Evolutionary conservation across 2,329 filamentous ascomycete species (phyloP).

Genomic region (Botryotinia narcissicola): DNA sequence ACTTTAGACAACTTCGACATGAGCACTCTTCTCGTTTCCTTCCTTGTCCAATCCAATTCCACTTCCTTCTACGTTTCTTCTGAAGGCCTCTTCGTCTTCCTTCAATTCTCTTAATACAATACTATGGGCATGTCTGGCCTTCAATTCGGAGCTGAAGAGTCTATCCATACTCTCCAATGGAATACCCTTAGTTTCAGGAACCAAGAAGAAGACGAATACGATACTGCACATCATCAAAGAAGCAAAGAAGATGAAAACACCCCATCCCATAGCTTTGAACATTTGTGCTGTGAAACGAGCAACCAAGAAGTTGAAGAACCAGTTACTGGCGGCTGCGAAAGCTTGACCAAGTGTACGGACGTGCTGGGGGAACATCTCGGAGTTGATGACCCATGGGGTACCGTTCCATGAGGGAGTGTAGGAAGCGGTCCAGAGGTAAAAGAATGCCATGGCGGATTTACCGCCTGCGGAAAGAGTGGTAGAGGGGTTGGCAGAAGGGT

Average conservation of each 20-base stretch:
- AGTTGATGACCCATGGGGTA: constrained; percentile 34
- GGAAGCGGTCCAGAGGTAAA: constrained; percentile 66
- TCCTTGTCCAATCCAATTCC: constrained; percentile 23
- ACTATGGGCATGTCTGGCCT: constrained; percentile 30
- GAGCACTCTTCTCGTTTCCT: constrained; percentile 26
- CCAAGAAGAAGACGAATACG: constrained; percentile 59
- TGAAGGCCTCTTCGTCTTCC: constrained; percentile 31
- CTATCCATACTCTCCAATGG: constrained; percentile 64
- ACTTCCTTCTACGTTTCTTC: constrained; percentile 18
- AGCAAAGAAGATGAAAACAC: constrained; percentile 69
- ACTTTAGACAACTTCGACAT: constrained; percentile 13
- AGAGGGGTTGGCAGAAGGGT: constrained; percentile 40
- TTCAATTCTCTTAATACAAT: constrained; percentile 33
- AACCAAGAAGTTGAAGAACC: constrained; percentile 66
- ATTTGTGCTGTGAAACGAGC: constrained; percentile 66
- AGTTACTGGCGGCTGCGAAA: constrained; percentile 68
- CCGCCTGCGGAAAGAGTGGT: constrained; percentile 40
- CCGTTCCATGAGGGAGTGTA: constrained; percentile 36
- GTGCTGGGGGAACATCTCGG: constrained; percentile 48
- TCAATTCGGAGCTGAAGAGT: constrained; percentile 48
- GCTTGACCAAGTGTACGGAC: constrained; percentile 69
- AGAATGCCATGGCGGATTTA: constrained; percentile 65
- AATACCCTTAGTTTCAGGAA: constrained; percentile 65
- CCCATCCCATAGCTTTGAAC: constrained; percentile 57
- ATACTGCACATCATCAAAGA: constrained; percentile 57